Percentiles rank a stretch among this genome's conserved stretches.
These are phyloP conservation scores for Talaromyces sp. DNA, from an alignment of 2,329 filamentous ascomycete genomes.

Conservation along the genomic window DNA sequence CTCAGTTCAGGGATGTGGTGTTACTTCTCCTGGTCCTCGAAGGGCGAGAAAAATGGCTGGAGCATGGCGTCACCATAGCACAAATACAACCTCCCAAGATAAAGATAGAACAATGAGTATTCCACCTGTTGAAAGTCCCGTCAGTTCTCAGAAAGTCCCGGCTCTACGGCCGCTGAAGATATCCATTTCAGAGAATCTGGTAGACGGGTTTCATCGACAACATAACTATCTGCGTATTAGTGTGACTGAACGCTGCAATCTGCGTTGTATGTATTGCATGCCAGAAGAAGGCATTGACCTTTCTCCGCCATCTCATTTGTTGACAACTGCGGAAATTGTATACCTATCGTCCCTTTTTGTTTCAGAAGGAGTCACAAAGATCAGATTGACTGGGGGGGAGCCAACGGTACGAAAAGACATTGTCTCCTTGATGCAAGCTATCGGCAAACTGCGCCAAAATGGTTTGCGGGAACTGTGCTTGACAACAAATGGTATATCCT, in stretches of 20 bases:
- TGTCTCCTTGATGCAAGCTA: constrained; percentile 80
- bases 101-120: neutral
- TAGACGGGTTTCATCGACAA: constrained; percentile 80
- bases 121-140: neutral
- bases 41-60: neutral
- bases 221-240: constrained; percentile 98
- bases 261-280: constrained; percentile 98
- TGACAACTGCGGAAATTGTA: constrained; percentile 90
- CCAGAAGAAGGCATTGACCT: constrained; percentile 92
- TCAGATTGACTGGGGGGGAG: constrained; percentile 90
- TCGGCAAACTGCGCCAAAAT: constrained; percentile 70
- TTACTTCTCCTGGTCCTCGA: neutral
- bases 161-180: constrained; percentile 38
- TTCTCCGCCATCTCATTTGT: constrained; percentile 71
- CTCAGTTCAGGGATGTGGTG: neutral
- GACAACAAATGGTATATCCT: constrained; percentile 88
- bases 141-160: neutral
- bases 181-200: constrained; percentile 90
- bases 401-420: constrained; percentile 92
- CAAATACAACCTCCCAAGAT: neutral
- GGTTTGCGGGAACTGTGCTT: constrained; percentile 85
- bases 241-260: constrained; percentile 90
- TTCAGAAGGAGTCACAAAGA: constrained; percentile 90
- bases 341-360: constrained; percentile 92
- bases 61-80: neutral